phyloP scores from a whole-genome alignment of 352 stramenopile species.

The Pythium sukuiense region DNA sequence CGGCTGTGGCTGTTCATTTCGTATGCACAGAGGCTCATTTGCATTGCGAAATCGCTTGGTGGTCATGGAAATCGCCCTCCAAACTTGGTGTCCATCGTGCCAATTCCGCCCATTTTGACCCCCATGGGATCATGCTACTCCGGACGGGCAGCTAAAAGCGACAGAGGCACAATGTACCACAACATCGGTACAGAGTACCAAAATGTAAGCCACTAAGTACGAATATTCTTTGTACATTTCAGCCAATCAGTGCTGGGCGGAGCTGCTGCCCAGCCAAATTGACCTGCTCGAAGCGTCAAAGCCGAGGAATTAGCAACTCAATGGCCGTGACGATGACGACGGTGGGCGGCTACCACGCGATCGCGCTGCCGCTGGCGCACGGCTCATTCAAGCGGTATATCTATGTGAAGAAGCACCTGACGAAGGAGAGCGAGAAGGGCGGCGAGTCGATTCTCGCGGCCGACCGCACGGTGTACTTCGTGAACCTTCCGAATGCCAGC shows the following conservation, averaged over 20 bases:
- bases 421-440: conserved; percentile 40
- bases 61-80: not conserved
- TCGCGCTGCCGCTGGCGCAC: conserved; percentile 65
- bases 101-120: not conserved
- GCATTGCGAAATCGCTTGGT: not conserved
- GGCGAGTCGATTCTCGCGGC: conserved; percentile 50
- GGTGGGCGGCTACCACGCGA: conserved; percentile 70
- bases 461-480: conserved; percentile 72
- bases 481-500: conserved; percentile 55
- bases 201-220: not conserved
- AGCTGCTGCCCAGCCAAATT: conserved; percentile 23
- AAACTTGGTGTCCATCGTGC: not conserved
- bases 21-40: not conserved
- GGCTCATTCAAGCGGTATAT: conserved; percentile 69
- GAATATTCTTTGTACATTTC: conserved; percentile 4
- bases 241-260: conserved; percentile 7
- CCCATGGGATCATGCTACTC: not conserved
- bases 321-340: conserved; percentile 20
- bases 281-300: conserved; percentile 6
- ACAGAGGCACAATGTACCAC: not conserved
- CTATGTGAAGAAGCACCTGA: conserved; percentile 72
- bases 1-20: not conserved
- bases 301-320: not conserved
- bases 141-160: not conserved
- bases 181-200: conserved; percentile 1